Evolutionary conservation across 1,284 basidiomycete species (phyloP).

Genomic region (Thelephora terrestris): DNA sequence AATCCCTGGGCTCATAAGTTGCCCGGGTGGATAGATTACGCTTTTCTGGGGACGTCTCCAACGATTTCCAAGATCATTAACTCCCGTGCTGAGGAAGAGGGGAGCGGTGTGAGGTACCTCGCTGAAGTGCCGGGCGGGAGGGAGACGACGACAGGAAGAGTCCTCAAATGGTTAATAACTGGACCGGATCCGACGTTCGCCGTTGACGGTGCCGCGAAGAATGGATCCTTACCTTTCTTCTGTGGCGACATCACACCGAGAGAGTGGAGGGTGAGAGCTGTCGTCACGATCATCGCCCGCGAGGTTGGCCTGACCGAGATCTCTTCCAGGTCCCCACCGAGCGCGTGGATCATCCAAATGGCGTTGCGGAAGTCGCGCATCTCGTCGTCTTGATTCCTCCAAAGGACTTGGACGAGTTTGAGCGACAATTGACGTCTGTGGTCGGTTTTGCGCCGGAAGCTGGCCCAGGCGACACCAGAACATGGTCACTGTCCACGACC

Average conservation of each 20-base stretch:
- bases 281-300: too few species aligned
- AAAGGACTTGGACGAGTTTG: constrained; percentile 19
- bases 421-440: constrained; percentile 33
- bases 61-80: constrained; percentile 43
- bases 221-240: constrained; percentile 50
- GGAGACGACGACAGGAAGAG: constrained; percentile 37
- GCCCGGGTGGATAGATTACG: constrained; percentile 58
- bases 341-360: constrained; percentile 37
- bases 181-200: constrained; percentile 19
- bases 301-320: background rate
- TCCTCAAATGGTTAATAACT: constrained; percentile 48
- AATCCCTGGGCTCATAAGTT: constrained; percentile 43
- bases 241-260: constrained; percentile 61
- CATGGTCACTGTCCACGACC: constrained; percentile 3
- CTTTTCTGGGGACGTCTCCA: constrained; percentile 41
- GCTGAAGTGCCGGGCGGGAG: constrained; percentile 40
- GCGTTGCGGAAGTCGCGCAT: constrained; percentile 35
- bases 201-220: constrained; percentile 9
- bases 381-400: constrained; percentile 30
- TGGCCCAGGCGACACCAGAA: constrained; percentile 20
- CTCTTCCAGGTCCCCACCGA: constrained; percentile 35
- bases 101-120: constrained; percentile 29
- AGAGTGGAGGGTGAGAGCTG: constrained; percentile 39
- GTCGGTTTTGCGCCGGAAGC: constrained; percentile 10
- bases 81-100: constrained; percentile 29